Evolutionary conservation across 2,329 filamentous ascomycete genomes (phyloP).

Genomic region (Achaetomium macrosporum): DNA sequence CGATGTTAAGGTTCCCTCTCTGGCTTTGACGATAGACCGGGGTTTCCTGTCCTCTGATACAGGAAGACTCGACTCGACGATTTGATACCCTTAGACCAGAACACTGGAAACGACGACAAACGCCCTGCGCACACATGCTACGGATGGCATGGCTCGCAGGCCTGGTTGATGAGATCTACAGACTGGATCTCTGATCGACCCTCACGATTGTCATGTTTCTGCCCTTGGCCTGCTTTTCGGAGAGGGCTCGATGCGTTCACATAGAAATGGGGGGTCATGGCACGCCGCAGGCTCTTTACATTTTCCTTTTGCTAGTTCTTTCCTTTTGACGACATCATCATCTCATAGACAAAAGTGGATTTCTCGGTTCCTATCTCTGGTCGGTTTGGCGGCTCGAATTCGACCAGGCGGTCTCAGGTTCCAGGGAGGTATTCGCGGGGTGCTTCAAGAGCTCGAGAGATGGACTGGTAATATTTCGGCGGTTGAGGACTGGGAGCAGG

Average conservation of each 20-base stretch:
- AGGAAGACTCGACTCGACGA: constrained; percentile 30
- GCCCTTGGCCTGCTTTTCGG: constrained; percentile 31
- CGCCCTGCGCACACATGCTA: constrained; percentile 26
- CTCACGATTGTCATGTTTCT: constrained; percentile 38
- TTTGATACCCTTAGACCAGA: constrained; percentile 38
- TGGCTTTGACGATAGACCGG: constrained; percentile 33
- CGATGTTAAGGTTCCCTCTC: constrained; percentile 31
- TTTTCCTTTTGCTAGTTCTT: constrained; percentile 23
- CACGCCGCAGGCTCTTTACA: constrained; percentile 26
- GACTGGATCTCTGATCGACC: constrained; percentile 31
- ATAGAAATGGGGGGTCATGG: constrained; percentile 34
- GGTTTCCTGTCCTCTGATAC: constrained; percentile 29
- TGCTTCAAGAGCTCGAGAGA: constrained; percentile 20
- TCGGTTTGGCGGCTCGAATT: constrained; percentile 26
- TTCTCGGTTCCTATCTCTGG: constrained; percentile 51
- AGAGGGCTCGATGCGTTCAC: constrained; percentile 34
- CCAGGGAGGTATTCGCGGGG: constrained; percentile 15
- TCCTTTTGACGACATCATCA: constrained; percentile 29
- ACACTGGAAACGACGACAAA: constrained; percentile 26
- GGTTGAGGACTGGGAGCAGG: constrained; percentile 23
- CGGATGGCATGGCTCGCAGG: constrained; percentile 26
- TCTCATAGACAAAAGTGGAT: constrained; percentile 61
- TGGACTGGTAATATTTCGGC: constrained; percentile 27
- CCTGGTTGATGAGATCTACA: constrained; percentile 29
- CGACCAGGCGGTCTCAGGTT: constrained; percentile 16